phyloP scores from a whole-genome alignment of 441 rosid species.

The Euphorbia celastroides region DNA sequence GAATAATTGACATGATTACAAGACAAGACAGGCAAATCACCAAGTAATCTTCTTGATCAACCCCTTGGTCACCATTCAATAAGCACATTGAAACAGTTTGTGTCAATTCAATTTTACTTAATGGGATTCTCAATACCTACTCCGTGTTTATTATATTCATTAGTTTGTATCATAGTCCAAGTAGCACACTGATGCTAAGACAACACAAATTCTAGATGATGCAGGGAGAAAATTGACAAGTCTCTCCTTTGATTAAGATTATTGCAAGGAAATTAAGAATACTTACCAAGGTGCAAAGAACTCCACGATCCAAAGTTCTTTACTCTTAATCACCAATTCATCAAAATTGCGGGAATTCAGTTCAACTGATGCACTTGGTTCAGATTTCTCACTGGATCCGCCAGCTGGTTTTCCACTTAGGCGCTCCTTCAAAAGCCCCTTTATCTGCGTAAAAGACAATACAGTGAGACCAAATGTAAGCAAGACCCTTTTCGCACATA shows the following conservation, averaged over 20 bases:
- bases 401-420: constrained; percentile 70
- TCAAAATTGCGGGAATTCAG: constrained; percentile 81
- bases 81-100: neutral
- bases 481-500: neutral
- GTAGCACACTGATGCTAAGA: neutral
- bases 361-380: constrained; percentile 67
- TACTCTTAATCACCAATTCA: constrained; percentile 88
- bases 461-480: neutral
- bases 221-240: neutral
- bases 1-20: neutral
- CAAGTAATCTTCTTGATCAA: neutral
- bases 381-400: constrained; percentile 81
- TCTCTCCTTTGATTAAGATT: constrained; percentile 5
- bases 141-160: neutral
- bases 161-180: neutral
- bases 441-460: constrained; percentile 42
- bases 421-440: constrained; percentile 83
- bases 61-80: neutral
- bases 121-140: neutral
- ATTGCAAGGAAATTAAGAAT: neutral
- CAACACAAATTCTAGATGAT: neutral
- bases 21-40: neutral
- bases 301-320: constrained; percentile 96
- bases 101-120: neutral
- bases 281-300: constrained; percentile 98